phyloP scores from a whole-genome alignment of 2,329 filamentous ascomycete species.

The Cladosporium oxysporum region DNA sequence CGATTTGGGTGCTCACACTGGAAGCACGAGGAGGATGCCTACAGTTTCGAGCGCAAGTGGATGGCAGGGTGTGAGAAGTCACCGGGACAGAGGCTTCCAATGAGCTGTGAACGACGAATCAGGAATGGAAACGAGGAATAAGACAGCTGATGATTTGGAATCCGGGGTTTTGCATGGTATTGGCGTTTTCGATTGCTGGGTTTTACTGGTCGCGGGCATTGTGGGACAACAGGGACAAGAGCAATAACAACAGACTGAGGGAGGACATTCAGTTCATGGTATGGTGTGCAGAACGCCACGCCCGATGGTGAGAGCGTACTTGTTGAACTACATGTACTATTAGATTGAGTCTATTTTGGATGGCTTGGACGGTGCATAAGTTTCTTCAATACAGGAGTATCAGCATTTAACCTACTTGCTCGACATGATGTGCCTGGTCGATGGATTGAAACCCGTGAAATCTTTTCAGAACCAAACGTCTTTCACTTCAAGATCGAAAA shows the following conservation, averaged over 20 bases:
- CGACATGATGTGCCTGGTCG: background rate
- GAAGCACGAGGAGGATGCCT: conserved; percentile 19
- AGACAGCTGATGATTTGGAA: background rate
- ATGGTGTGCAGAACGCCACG: background rate
- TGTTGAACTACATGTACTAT: background rate
- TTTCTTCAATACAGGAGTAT: background rate
- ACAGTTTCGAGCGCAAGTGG: conserved; percentile 23
- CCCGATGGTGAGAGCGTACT: background rate
- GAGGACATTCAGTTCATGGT: background rate
- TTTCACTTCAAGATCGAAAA: background rate
- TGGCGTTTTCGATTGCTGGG: background rate
- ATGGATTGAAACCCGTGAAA: background rate
- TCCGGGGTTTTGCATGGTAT: background rate
- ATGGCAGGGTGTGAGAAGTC: conserved; percentile 36
- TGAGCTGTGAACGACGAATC: conserved; percentile 15
- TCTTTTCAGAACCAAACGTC: too few relatives aligned
- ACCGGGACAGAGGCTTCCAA: conserved; percentile 36
- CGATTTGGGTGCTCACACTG: conserved; percentile 41
- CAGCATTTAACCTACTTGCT: background rate
- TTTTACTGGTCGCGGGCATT: background rate
- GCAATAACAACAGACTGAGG: background rate
- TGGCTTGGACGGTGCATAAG: background rate
- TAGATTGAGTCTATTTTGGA: background rate
- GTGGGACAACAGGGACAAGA: background rate
- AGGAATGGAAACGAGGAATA: background rate